Base-by-base conservation (phyloP, 257 asterid species). In the Solanum pimpinellifolium region DNA sequence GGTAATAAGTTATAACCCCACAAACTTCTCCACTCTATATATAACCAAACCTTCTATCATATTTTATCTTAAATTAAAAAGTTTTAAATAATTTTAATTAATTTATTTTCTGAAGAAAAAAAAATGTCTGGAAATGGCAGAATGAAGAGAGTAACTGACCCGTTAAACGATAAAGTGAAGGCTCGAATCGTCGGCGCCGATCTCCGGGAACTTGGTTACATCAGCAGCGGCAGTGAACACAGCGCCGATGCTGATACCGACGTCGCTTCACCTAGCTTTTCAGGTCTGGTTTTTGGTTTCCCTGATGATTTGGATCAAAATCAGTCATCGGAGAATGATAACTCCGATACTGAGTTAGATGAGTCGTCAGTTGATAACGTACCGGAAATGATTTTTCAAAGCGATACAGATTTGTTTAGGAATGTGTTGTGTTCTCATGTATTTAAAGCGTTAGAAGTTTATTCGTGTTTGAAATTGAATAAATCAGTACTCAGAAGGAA, bases 221-320 rank as follows among this genome's bases (percentile, higher is more conserved):
- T 89, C 83, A 95, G 98, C 92, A 95, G 98, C 93, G 98, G 98
- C 4, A 96, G 98, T 90, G 98, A 96, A 25, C 93, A 92, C 96
- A 93, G 94, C n/a, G 80, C 27, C 91, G 62, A 89, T 4, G 89
- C 62, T 13, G 89, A 90, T 20, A 91, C 87, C 62, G 94, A 89
- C 88, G 91, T 41, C 88, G 87, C 83, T 27, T 92, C 93, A 1
- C 88, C 95, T 0, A 90, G 86, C 81, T 89, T 96, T 2, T 93
- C 98, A 37, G 92, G 92, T 49, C 90, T 95, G 6, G 85, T 94
- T 37, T 88, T 88, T 83, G 96, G 91, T 27, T 93, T 91, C 87
- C 83, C 83, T 20, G 73, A 47, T 2, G 92, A 86, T 25, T 93
- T 85, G 59, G 90, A 52, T 29, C 88, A 66, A 4, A 21, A 20